These are phyloP conservation scores for Huntiella decipiens DNA, from an alignment of 2,329 filamentous ascomycete species.

Conservation along the genomic window DNA sequence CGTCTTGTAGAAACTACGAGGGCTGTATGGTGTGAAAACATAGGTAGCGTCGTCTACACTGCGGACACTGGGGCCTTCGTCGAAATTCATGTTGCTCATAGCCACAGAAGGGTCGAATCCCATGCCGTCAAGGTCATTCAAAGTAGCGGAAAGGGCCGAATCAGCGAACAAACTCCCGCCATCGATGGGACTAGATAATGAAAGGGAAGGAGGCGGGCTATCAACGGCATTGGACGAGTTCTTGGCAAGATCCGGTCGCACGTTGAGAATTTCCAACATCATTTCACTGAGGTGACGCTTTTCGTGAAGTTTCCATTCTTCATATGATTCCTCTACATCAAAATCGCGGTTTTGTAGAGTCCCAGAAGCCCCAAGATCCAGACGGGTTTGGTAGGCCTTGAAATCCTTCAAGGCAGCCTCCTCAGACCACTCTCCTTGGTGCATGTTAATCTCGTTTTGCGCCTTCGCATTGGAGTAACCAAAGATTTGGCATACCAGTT, in stretches of 20 bases:
- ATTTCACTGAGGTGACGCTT: slow-evolving; percentile 73
- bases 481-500: slow-evolving; percentile 73
- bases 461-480: slow-evolving; percentile 59
- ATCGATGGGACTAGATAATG: slow-evolving; percentile 24
- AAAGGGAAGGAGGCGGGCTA: slow-evolving; percentile 30
- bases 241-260: slow-evolving; percentile 70
- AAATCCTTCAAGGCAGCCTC: slow-evolving; percentile 78
- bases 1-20: slow-evolving; percentile 64
- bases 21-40: slow-evolving; percentile 75
- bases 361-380: slow-evolving; percentile 60
- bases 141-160: slow-evolving; percentile 30
- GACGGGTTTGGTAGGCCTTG: slow-evolving; percentile 78
- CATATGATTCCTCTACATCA: slow-evolving; percentile 71
- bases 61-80: slow-evolving; percentile 30
- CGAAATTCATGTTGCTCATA: slow-evolving; percentile 45
- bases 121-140: slow-evolving; percentile 20
- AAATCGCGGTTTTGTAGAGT: slow-evolving; percentile 76
- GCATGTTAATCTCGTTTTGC: slow-evolving; percentile 70
- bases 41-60: slow-evolving; percentile 49
- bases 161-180: slow-evolving; percentile 35
- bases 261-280: slow-evolving; percentile 78
- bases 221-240: slow-evolving; percentile 42
- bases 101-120: slow-evolving; percentile 20
- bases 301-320: slow-evolving; percentile 83
- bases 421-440: slow-evolving; percentile 72